phyloP scores from a whole-genome alignment of 2,329 filamentous ascomycete genomes.

The Tolypocladium ovalisporum region DNA sequence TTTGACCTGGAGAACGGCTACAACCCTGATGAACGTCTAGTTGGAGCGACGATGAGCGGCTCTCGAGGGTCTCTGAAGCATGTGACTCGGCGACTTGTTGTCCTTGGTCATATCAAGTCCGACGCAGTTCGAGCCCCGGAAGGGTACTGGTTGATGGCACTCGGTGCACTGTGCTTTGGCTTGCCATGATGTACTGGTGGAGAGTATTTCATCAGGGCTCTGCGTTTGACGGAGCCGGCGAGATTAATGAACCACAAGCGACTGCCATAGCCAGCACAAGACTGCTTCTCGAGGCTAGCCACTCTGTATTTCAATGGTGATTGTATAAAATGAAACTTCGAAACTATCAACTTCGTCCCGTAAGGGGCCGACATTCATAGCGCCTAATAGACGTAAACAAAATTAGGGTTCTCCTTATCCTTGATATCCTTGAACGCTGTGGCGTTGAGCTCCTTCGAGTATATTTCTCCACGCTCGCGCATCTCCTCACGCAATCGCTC shows the following conservation, averaged over 20 bases:
- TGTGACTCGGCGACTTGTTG: too few species aligned
- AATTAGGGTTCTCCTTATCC: constrained; percentile 31
- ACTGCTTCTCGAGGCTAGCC: too few species aligned
- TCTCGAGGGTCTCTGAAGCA: background rate
- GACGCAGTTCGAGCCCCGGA: background rate
- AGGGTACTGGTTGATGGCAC: too few species aligned
- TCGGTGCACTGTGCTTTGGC: too few species aligned
- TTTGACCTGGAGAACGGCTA: too few species aligned
- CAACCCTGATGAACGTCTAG: background rate
- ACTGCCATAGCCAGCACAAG: too few species aligned
- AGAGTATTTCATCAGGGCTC: too few species aligned
- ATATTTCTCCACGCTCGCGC: constrained; percentile 11
- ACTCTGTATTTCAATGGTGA: too few species aligned
- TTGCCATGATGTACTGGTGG: too few species aligned
- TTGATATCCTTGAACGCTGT: constrained; percentile 31
- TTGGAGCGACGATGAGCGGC: background rate
- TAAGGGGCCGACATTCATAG: background rate
- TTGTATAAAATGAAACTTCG: too few species aligned
- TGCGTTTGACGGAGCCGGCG: too few species aligned
- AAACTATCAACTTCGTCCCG: background rate
- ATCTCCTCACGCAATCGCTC: constrained; percentile 21
- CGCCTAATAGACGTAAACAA: constrained; percentile 25
- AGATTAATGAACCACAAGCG: too few species aligned
- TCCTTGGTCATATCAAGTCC: background rate
- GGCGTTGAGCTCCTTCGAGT: constrained; percentile 19